These are phyloP conservation scores for Monilinia aucupariae DNA, from an alignment of 2,329 filamentous ascomycete species.

Conservation along the genomic window DNA sequence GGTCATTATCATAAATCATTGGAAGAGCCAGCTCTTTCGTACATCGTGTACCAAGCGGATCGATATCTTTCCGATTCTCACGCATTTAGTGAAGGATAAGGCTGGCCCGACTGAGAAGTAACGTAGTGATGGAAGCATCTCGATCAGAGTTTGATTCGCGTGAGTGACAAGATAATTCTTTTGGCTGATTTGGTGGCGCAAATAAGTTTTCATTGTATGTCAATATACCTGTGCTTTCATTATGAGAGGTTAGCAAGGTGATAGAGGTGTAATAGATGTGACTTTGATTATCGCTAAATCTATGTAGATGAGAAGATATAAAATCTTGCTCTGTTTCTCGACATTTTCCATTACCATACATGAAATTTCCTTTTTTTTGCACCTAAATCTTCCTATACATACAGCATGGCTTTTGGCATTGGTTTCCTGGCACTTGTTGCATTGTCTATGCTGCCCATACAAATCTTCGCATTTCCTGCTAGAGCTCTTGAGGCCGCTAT, in stretches of 20 bases:
- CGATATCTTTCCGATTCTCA: neutral
- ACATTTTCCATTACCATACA: neutral
- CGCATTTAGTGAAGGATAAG: neutral
- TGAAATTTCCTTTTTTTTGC: neutral
- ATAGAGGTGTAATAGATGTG: neutral
- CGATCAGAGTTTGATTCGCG: neutral
- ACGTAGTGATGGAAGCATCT: neutral
- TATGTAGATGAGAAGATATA: neutral
- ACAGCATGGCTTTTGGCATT: neutral
- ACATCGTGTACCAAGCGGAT: neutral
- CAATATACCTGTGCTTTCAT: neutral
- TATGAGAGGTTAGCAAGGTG: neutral
- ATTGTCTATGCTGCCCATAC: neutral
- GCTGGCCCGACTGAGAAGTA: neutral
- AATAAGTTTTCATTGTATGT: neutral
- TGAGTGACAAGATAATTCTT: neutral
- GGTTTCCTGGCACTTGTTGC: neutral
- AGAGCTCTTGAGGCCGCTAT: constrained; percentile 17
- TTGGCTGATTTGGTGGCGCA: neutral
- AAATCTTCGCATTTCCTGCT: constrained; percentile 2
- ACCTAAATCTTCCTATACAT: neutral
- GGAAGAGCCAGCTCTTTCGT: neutral
- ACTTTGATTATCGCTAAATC: neutral
- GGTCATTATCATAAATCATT: neutral
- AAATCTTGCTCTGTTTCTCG: neutral